Evolutionary conservation across 345 rosid species (phyloP).

Genomic region (Zanthoxylum bungeanum): DNA sequence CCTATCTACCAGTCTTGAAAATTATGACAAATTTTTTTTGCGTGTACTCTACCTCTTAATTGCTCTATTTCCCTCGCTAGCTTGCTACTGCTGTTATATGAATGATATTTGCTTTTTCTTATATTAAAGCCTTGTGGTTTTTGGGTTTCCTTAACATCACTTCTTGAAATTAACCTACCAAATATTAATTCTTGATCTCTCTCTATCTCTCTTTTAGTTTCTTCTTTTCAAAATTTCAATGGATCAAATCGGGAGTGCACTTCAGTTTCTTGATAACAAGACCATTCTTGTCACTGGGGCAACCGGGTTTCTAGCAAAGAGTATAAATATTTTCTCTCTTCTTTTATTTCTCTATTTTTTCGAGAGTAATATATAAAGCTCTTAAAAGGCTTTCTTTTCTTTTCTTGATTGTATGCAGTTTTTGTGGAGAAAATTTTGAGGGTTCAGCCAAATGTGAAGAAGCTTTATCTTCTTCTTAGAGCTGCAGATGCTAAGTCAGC

Average conservation of each 20-base stretch:
- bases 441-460: slow-evolving; percentile 80
- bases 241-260: slow-evolving; percentile 49
- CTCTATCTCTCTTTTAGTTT: neutral
- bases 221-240: slow-evolving; percentile 15
- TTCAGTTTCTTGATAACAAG: slow-evolving; percentile 53
- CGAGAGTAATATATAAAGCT: neutral
- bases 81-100: neutral
- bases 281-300: slow-evolving; percentile 59
- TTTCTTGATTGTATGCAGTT: slow-evolving; percentile 33
- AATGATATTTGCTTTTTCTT: neutral
- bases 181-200: neutral
- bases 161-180: too few relatives aligned
- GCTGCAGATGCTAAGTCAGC: slow-evolving; percentile 71
- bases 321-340: slow-evolving; percentile 17
- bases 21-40: slow-evolving; percentile 8
- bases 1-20: neutral
- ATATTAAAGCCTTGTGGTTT: neutral
- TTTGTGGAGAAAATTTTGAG: slow-evolving; percentile 78
- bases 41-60: slow-evolving; percentile 28
- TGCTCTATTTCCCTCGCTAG: neutral
- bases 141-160: neutral
- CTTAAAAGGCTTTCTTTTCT: neutral
- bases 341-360: neutral
- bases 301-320: slow-evolving; percentile 64
- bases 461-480: slow-evolving; percentile 69